phyloP scores from a whole-genome alignment of 768 basidiomycete species.

The Terana coerulea region DNA sequence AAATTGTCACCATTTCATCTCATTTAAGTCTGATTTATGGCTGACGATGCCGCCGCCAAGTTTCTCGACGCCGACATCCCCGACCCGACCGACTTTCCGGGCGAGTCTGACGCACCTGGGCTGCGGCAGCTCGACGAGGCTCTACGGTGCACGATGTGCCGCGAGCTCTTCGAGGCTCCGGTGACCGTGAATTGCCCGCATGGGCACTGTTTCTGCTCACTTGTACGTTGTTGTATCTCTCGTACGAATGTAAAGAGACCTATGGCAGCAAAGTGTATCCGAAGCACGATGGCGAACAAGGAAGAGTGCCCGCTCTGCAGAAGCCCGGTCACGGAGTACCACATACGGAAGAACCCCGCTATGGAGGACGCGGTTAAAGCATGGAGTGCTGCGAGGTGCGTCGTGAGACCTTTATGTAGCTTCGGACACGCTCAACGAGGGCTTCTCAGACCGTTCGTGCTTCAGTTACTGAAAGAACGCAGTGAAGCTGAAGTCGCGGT shows the following conservation, averaged over 20 bases:
- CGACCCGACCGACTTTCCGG: slow-evolving; percentile 72
- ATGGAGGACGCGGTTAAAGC: slow-evolving; percentile 65
- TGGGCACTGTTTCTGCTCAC: slow-evolving; percentile 81
- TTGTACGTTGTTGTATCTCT: slow-evolving; percentile 39
- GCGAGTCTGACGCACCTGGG: slow-evolving; percentile 39
- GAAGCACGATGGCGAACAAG: slow-evolving; percentile 51
- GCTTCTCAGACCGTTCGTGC: slow-evolving; percentile 14
- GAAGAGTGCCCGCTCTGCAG: slow-evolving; percentile 74
- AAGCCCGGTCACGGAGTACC: slow-evolving; percentile 51
- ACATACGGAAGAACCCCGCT: slow-evolving; percentile 64
- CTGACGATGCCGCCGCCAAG: not conserved
- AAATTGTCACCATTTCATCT: no score
- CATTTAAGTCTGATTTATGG: no score
- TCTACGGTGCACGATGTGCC: slow-evolving; percentile 72
- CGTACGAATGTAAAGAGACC: no score
- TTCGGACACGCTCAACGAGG: not conserved
- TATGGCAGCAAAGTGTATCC: slow-evolving; percentile 71
- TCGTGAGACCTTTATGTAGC: not conserved
- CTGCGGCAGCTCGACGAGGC: slow-evolving; percentile 60
- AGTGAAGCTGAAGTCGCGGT: not conserved
- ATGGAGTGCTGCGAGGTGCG: slow-evolving; percentile 72
- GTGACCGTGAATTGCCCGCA: slow-evolving; percentile 57
- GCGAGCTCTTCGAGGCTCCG: slow-evolving; percentile 69
- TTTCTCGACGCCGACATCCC: slow-evolving; percentile 30
- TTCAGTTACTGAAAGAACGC: slow-evolving; percentile 9